These are phyloP conservation scores for Rhizophora mangle DNA, from an alignment of 345 rosid genomes.

Conservation along the genomic window DNA sequence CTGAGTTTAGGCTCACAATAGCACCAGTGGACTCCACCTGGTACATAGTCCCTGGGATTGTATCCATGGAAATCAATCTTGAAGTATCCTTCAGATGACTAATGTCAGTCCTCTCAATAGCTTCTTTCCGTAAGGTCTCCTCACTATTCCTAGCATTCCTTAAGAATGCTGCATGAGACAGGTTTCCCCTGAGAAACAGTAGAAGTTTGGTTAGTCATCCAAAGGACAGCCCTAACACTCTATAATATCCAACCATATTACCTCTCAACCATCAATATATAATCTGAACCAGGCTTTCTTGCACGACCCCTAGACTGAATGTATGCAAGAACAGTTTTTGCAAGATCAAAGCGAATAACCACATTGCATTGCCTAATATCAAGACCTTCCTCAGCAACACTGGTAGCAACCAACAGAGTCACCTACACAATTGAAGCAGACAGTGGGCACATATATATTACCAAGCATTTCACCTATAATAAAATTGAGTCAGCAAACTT, in stretches of 20 bases:
- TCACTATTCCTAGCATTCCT: conserved; percentile 97
- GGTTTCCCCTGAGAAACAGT: conserved; percentile 56
- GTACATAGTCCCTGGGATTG: conserved; percentile 81
- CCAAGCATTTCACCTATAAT: conserved; percentile 8
- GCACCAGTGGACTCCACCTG: conserved; percentile 98
- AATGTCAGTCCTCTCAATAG: conserved; percentile 94
- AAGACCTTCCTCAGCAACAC: conserved; percentile 99
- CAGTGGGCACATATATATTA: conserved; percentile 12
- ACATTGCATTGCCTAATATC: conserved; percentile 99
- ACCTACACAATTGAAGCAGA: conserved; percentile 46
- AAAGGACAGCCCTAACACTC: conserved; percentile 2
- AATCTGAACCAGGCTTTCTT: conserved; percentile 98
- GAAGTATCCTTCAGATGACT: conserved; percentile 90
- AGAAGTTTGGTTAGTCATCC: conserved; percentile 2
- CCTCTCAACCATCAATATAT: conserved; percentile 99
- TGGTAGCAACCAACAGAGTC: conserved; percentile 91
- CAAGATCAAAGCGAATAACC: conserved; percentile 97
- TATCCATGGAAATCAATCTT: conserved; percentile 69
- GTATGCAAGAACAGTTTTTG: conserved; percentile 96
- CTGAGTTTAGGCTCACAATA: conserved; percentile 92
- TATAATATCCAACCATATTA: conserved; percentile 24
- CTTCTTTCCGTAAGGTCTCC: conserved; percentile 94
- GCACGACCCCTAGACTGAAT: conserved; percentile 99
- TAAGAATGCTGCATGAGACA: conserved; percentile 81
- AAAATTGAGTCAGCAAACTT: background rate